Conservation (phyloP, 495 filamentous ascomycete species). For the Penicillium bovifimosum region DNA sequence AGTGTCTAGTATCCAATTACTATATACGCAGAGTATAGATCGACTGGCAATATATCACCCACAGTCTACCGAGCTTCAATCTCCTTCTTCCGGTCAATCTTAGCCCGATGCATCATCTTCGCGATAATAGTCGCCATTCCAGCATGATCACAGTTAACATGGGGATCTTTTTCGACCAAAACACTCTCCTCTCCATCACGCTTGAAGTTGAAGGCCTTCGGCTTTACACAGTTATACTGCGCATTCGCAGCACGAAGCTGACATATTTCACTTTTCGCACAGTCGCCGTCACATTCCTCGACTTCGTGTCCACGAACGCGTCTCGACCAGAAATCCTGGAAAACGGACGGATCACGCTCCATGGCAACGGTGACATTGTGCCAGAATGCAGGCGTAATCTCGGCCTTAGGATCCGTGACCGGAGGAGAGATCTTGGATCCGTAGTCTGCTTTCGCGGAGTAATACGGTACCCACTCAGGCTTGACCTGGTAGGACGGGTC, state of each 20-base stretch:
- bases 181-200: neutral
- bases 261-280: constrained; percentile 37
- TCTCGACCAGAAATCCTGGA: constrained; percentile 35
- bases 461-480: constrained; percentile 48
- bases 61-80: neutral
- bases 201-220: constrained; percentile 17
- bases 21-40: neutral
- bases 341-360: constrained; percentile 28
- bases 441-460: constrained; percentile 50
- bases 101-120: constrained; percentile 16
- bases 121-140: constrained; percentile 21
- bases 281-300: constrained; percentile 28
- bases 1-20: too few species aligned
- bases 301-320: constrained; percentile 33
- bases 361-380: constrained; percentile 49
- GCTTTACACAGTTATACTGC: constrained; percentile 28
- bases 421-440: constrained; percentile 40
- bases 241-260: constrained; percentile 35
- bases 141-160: constrained; percentile 23
- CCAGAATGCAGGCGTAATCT: constrained; percentile 54
- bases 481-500: constrained; percentile 32
- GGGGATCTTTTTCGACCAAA: neutral
- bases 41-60: neutral
- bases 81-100: constrained; percentile 3
- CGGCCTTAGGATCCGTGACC: constrained; percentile 25